A percentile compares a stretch with the other conserved stretches of the same genome.
phyloP scores from a whole-genome alignment of 108 stramenopile genomes.

The Skeletonema costatum region DNA sequence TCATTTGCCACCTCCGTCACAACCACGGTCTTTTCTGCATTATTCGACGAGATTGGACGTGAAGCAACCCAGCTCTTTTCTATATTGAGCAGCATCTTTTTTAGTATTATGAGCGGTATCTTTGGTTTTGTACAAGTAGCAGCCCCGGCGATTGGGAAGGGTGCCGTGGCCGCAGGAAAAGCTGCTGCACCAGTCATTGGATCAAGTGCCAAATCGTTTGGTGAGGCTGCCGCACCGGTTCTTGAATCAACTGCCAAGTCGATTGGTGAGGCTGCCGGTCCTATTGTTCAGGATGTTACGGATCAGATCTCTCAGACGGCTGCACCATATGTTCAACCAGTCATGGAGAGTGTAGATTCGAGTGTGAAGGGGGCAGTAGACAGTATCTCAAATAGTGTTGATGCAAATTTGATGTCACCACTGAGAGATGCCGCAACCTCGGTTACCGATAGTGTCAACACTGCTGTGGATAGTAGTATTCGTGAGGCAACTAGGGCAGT shows the following conservation, averaged over 20 bases:
- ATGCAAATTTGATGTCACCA: neutral
- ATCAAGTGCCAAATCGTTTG: neutral
- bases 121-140: neutral
- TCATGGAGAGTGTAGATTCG: neutral
- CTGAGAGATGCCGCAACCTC: neutral
- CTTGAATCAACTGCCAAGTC: constrained; percentile 1
- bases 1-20: neutral
- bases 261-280: neutral
- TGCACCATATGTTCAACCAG: constrained; percentile 6
- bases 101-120: neutral
- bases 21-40: neutral
- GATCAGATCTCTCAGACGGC: neutral
- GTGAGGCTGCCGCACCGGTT: neutral
- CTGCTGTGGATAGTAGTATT: neutral
- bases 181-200: constrained; percentile 3
- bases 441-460: neutral
- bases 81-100: neutral
- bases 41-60: constrained; percentile 7
- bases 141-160: neutral
- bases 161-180: constrained; percentile 6
- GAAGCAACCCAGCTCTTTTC: neutral
- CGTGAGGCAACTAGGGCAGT: neutral
- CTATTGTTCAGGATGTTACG: neutral
- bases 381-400: neutral
- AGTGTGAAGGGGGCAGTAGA: neutral